These are phyloP conservation scores for Russula ochroleuca DNA, from an alignment of 768 basidiomycete species.

Conservation along the genomic window DNA sequence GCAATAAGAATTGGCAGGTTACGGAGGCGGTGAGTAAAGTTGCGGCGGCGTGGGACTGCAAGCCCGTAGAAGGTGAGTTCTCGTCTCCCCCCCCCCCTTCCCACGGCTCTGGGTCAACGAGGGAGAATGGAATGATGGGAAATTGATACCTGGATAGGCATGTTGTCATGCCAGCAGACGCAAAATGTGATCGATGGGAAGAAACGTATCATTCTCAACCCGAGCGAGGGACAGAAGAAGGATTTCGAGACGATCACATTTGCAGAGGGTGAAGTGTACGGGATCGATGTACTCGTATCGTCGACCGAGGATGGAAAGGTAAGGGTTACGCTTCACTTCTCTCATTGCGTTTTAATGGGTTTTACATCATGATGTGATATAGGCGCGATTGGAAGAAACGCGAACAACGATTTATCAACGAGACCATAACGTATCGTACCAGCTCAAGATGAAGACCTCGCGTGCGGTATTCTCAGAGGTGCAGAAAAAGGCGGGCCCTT, in stretches of 20 bases:
- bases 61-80: constrained; percentile 83
- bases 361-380: not conserved
- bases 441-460: constrained; percentile 96
- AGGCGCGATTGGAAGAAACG: constrained; percentile 88
- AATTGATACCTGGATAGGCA: constrained; percentile 49
- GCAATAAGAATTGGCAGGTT: constrained; percentile 92
- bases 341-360: not conserved
- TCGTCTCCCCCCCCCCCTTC: too few relatives aligned
- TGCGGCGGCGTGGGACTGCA: constrained; percentile 72
- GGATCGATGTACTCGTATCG: constrained; percentile 87
- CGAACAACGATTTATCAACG: constrained; percentile 92
- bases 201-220: constrained; percentile 92
- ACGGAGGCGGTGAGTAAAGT: constrained; percentile 80
- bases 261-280: constrained; percentile 92
- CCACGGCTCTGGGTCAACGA: not conserved
- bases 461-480: constrained; percentile 96
- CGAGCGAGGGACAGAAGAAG: constrained; percentile 74
- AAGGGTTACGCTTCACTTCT: constrained; percentile 11
- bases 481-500: constrained; percentile 95
- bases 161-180: constrained; percentile 93
- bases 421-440: constrained; percentile 81
- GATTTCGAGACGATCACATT: constrained; percentile 84
- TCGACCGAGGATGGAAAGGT: constrained; percentile 92
- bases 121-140: too few relatives aligned
- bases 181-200: constrained; percentile 94